Evolutionary conservation across 2,329 filamentous ascomycete genomes (phyloP), one percentile per base, ranked within the genome.

Genomic region (Monosporascus sp.): DNA sequence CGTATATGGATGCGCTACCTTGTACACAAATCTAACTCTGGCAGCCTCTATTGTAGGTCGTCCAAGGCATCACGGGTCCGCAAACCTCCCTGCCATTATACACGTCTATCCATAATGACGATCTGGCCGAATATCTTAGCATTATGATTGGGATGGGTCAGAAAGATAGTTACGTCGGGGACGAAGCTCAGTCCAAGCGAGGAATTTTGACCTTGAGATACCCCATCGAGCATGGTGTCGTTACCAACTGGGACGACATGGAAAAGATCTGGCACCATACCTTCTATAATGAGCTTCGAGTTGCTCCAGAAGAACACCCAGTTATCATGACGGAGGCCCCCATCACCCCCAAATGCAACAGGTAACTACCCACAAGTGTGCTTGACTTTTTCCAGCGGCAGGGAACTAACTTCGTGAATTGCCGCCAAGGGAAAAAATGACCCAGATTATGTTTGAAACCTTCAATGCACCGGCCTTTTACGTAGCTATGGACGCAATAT

Each of bases 371-470:
- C n/a, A n/a, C n/a, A n/a, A n/a, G n/a, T n/a, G n/a, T n/a, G n/a
- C n/a, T n/a, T n/a, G n/a, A n/a, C n/a, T n/a, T n/a, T n/a, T n/a
- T n/a, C n/a, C n/a, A n/a, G n/a, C n/a, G n/a, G n/a, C n/a, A n/a
- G n/a, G n/a, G n/a, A n/a, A n/a, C n/a, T n/a, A n/a, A n/a, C n/a
- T n/a, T n/a, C n/a, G n/a, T n/a, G n/a, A n/a, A n/a, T n/a, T n/a
- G n/a, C n/a, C n/a, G n/a, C n/a, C n/a, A n/a, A n/a, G n/a, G 87
- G 94, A 99, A 86, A 99, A 99, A 91, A 99, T 99, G 94, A 97
- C 94, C 68, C 94, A 99, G 84, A 99, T 99, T 66, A 92, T 99
- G 77, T 99, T 99, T 84, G 94, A 99, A 87, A 97, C 94, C 70
- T 99, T 99, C 88, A 97, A 99, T 84, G 93, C 94, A 70, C 94